Evolutionary conservation across 495 filamentous ascomycete genomes (phyloP).

Genomic region (Hypoxylon rickii): DNA sequence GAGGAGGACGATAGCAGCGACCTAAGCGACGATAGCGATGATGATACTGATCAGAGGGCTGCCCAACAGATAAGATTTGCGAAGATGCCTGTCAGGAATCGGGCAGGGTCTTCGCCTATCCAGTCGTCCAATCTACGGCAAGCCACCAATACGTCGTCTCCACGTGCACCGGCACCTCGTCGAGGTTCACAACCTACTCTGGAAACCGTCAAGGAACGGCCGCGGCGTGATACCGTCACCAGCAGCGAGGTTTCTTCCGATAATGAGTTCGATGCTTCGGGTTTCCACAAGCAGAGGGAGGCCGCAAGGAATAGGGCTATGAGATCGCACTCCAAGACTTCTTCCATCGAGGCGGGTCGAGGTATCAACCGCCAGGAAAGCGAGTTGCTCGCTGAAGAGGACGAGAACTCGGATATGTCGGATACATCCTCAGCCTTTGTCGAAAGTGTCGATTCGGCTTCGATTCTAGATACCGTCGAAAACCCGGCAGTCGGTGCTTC

Average conservation of each 20-base stretch:
- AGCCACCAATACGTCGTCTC: slow-evolving; percentile 42
- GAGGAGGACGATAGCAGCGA: slow-evolving; percentile 98
- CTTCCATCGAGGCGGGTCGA: slow-evolving; percentile 43
- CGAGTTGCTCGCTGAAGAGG: slow-evolving; percentile 61
- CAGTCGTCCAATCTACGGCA: slow-evolving; percentile 61
- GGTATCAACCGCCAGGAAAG: slow-evolving; percentile 53
- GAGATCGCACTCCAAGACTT: slow-evolving; percentile 51
- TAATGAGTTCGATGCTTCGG: slow-evolving; percentile 75
- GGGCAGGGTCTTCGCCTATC: slow-evolving; percentile 86
- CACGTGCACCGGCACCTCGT: slow-evolving; percentile 44
- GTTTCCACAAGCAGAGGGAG: slow-evolving; percentile 64
- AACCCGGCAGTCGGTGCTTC: slow-evolving; percentile 51
- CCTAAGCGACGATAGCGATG: slow-evolving; percentile 93
- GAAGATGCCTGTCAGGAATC: slow-evolving; percentile 87
- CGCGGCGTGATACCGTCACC: slow-evolving; percentile 82
- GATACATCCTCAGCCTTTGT: slow-evolving; percentile 58
- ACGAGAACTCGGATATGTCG: slow-evolving; percentile 63
- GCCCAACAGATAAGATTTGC: slow-evolving; percentile 89
- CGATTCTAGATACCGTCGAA: slow-evolving; percentile 56
- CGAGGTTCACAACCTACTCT: slow-evolving; percentile 78
- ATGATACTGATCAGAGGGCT: slow-evolving; percentile 71
- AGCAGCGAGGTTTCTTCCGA: slow-evolving; percentile 93
- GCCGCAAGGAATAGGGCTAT: slow-evolving; percentile 42
- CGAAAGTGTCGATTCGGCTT: slow-evolving; percentile 59
- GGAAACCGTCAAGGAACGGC: slow-evolving; percentile 73